phyloP scores from a whole-genome alignment of 1,284 basidiomycete genomes.

The Xerocomus tenax region DNA sequence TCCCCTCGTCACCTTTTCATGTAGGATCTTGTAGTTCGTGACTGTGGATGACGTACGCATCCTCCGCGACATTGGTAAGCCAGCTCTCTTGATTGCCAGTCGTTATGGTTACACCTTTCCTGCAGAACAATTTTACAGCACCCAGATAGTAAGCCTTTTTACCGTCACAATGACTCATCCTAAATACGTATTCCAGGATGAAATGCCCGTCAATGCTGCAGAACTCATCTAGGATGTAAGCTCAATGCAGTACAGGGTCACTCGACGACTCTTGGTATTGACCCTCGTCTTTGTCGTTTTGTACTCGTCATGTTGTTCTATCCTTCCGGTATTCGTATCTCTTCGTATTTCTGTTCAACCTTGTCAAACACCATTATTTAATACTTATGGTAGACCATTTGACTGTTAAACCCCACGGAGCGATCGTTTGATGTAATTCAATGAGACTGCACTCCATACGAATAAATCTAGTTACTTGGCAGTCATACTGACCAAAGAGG shows the following conservation, averaged over 20 bases:
- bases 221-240: constrained; percentile 57
- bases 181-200: constrained; percentile 49
- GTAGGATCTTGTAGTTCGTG: constrained; percentile 56
- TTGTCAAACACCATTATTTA: constrained; percentile 3
- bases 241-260: background rate
- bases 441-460: background rate
- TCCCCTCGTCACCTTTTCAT: constrained; percentile 8
- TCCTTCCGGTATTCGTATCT: constrained; percentile 40
- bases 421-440: background rate
- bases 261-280: constrained; percentile 1
- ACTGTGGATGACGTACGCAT: constrained; percentile 87
- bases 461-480: background rate
- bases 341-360: constrained; percentile 9
- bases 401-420: background rate
- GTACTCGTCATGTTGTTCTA: constrained; percentile 16
- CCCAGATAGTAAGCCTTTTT: constrained; percentile 63
- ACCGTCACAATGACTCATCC: constrained; percentile 4
- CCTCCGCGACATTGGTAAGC: constrained; percentile 78
- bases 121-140: constrained; percentile 79
- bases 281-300: constrained; percentile 8
- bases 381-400: background rate
- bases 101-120: constrained; percentile 14
- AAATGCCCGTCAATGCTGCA: constrained; percentile 90
- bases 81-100: background rate
- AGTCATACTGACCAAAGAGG: background rate